Conservation (phyloP, 768 basidiomycete species). For the Lentinula boryana region DNA sequence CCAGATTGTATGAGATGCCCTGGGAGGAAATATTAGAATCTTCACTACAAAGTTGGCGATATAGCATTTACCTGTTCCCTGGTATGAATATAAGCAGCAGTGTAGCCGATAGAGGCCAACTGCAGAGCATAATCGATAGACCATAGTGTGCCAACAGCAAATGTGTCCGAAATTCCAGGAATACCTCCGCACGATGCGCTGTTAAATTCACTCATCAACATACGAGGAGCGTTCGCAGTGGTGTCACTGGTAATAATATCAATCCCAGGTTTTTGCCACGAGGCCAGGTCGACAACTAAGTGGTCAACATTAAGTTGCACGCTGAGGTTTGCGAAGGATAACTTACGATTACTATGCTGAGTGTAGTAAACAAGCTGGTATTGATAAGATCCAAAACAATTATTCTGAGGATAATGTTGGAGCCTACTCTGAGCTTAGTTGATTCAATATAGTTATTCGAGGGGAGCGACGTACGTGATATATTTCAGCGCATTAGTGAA, state of each 20-base stretch:
- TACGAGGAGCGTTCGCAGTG: constrained; percentile 23
- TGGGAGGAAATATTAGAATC: not conserved
- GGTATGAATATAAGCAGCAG: constrained; percentile 45
- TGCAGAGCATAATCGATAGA: constrained; percentile 48
- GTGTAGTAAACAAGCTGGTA: constrained; percentile 35
- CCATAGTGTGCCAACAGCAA: constrained; percentile 46
- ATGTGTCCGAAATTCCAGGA: constrained; percentile 40
- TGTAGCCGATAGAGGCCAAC: constrained; percentile 42
- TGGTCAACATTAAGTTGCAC: not conserved
- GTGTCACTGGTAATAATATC: constrained; percentile 22
- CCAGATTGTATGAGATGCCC: constrained; percentile 46
- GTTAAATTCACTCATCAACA: constrained; percentile 53
- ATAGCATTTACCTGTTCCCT: constrained; percentile 29
- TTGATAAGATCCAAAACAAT: constrained; percentile 30
- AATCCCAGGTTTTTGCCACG: constrained; percentile 44
- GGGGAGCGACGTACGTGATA: constrained; percentile 29
- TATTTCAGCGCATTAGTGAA: constrained; percentile 40
- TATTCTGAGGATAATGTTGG: constrained; percentile 50
- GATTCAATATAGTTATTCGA: not conserved
- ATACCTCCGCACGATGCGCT: constrained; percentile 45
- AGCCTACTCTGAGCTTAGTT: constrained; percentile 21
- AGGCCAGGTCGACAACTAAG: constrained; percentile 31
- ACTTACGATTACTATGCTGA: constrained; percentile 39
- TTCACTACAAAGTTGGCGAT: not conserved
- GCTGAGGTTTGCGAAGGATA: not conserved